A percentile compares a stretch with the other conserved stretches of the same genome.
phyloP scores from a whole-genome alignment of 2,329 filamentous ascomycete species.

The Penicillium sp. region DNA sequence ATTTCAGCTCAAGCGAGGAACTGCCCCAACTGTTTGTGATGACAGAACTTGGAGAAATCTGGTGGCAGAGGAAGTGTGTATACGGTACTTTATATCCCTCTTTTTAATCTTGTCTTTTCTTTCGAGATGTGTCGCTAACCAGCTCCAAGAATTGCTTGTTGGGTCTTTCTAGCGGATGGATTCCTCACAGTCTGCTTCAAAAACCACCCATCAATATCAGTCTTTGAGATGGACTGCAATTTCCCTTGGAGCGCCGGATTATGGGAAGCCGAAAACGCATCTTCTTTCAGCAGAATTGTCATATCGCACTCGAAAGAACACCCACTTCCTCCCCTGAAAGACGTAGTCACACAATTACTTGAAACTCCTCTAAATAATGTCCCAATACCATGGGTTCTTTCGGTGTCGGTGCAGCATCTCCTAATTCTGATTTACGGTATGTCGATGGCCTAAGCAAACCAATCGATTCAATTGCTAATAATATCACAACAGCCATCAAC shows the following conservation, averaged over 20 bases:
- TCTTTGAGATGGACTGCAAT: constrained; percentile 33
- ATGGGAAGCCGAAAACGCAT: constrained; percentile 31
- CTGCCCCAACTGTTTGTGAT: constrained; percentile 13
- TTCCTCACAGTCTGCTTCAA: constrained; percentile 36
- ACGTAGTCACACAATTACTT: constrained; percentile 25
- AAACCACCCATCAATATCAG: constrained; percentile 29
- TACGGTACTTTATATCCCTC: constrained; percentile 15
- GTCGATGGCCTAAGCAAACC: neutral
- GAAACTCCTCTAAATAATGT: constrained; percentile 15
- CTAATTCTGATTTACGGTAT: constrained; percentile 34
- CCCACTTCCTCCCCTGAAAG: constrained; percentile 24
- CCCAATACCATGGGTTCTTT: constrained; percentile 23
- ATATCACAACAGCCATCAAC: constrained; percentile 24
- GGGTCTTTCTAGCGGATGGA: constrained; percentile 33
- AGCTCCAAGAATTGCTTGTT: constrained; percentile 24
- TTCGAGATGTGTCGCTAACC: neutral
- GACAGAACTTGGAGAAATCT: constrained; percentile 23
- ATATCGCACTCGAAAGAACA: constrained; percentile 4
- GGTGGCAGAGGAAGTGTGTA: constrained; percentile 29
- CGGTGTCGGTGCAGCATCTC: constrained; percentile 30
- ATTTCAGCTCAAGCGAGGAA: constrained; percentile 25
- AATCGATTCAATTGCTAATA: neutral
- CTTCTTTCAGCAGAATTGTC: constrained; percentile 23
- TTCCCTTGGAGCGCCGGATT: constrained; percentile 31
- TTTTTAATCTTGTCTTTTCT: neutral